These are phyloP conservation scores for Capsicum rhomboideum DNA, from an alignment of 257 asterid genomes.

Conservation along the genomic window DNA sequence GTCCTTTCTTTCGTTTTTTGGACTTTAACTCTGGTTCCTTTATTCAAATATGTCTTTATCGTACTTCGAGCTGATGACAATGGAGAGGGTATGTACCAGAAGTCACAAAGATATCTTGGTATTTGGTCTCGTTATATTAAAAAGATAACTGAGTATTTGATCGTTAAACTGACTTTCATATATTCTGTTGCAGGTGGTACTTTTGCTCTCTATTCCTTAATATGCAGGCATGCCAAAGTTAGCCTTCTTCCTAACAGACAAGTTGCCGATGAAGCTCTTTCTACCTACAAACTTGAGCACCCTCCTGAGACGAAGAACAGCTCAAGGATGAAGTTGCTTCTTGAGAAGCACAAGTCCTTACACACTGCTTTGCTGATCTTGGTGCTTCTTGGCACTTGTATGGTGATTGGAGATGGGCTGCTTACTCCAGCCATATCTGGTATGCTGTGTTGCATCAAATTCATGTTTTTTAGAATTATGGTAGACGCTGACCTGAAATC, in stretches of 20 bases:
- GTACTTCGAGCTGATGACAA: constrained; percentile 96
- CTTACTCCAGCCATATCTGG: constrained; percentile 98
- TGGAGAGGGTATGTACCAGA: constrained; percentile 72
- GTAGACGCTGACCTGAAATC: constrained; percentile 1
- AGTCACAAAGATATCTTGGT: not conserved
- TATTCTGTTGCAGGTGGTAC: constrained; percentile 79
- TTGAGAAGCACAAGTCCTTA: constrained; percentile 77
- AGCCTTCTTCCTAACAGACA: constrained; percentile 90
- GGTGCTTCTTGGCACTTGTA: constrained; percentile 94
- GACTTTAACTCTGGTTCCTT: constrained; percentile 88
- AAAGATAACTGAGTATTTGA: not conserved
- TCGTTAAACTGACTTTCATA: not conserved
- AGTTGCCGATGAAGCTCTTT: constrained; percentile 82
- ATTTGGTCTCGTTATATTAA: not conserved
- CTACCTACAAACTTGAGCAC: constrained; percentile 77
- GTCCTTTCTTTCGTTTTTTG: constrained; percentile 91
- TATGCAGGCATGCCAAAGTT: constrained; percentile 96
- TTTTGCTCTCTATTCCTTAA: constrained; percentile 85
- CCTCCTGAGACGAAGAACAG: constrained; percentile 51
- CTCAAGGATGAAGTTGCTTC: constrained; percentile 66
- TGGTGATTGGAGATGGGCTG: constrained; percentile 98
- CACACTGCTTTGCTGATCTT: constrained; percentile 72
- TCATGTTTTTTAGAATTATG: not conserved
- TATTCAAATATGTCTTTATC: constrained; percentile 78
- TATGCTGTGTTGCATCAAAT: constrained; percentile 9